Percentiles rank a stretch among this genome's conserved stretches.
These are phyloP conservation scores for Gracilaria vermiculophylla DNA, from an alignment of 23 red algal genomes.

Conservation along the genomic window DNA sequence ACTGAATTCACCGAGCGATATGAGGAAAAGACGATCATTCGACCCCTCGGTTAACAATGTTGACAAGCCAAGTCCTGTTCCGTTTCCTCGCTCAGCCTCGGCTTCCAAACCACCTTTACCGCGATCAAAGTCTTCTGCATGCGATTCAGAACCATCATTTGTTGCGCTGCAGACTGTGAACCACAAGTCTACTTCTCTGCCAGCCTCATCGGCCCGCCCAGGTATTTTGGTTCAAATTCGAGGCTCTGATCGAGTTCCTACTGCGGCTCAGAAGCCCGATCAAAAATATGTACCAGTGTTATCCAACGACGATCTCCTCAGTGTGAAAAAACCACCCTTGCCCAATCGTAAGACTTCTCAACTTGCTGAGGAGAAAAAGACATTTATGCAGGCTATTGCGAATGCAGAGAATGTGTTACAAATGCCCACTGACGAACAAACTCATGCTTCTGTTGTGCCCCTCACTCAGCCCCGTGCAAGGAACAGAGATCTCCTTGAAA, in stretches of 20 bases:
- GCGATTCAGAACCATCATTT: background rate
- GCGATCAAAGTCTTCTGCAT: constrained; percentile 4
- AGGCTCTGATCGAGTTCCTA: background rate
- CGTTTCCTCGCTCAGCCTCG: background rate
- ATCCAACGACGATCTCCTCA: background rate
- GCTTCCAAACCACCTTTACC: constrained; percentile 12
- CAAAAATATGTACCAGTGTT: background rate
- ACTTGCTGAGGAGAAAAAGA: constrained; percentile 29
- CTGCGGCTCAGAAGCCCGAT: too few species aligned
- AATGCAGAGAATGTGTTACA: background rate
- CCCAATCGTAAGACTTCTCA: constrained; percentile 17
- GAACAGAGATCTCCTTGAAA: background rate
- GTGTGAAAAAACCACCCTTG: background rate
- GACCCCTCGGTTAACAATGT: too few species aligned
- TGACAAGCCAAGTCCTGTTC: background rate
- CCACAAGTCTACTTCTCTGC: background rate
- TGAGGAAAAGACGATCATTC: background rate
- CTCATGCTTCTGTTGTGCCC: background rate
- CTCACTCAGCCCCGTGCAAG: background rate
- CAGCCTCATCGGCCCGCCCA: background rate
- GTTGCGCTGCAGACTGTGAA: background rate
- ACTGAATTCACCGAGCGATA: background rate
- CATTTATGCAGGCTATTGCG: constrained; percentile 3
- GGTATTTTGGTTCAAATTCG: background rate
- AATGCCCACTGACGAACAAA: background rate